Evolutionary conservation across 1,139 yeast species (phyloP).

Genomic region (Candida sanyaensis): DNA sequence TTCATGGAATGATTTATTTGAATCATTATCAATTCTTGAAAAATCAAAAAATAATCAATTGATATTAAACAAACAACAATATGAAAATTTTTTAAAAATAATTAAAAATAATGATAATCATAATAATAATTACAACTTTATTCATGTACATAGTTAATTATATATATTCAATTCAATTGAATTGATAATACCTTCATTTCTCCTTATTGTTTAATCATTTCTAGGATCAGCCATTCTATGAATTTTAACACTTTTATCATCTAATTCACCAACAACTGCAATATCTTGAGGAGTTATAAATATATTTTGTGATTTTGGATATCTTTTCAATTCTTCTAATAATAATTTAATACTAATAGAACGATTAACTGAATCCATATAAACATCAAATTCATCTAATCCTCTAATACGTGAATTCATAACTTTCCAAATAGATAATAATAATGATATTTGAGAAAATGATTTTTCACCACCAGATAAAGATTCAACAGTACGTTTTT

Average conservation of each 20-base stretch:
- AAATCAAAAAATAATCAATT: not conserved
- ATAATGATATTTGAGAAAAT: slow-evolving; percentile 84
- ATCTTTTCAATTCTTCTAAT: slow-evolving; percentile 62
- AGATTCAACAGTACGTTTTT: slow-evolving; percentile 72
- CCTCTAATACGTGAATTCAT: slow-evolving; percentile 89
- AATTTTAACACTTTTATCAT: slow-evolving; percentile 62
- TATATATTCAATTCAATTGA: no score
- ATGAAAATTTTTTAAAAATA: not conserved
- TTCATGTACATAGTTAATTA: slow-evolving; percentile 6
- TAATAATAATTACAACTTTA: not conserved
- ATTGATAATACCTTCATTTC: no score
- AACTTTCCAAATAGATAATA: slow-evolving; percentile 89
- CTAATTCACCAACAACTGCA: slow-evolving; percentile 70
- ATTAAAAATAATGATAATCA: not conserved
- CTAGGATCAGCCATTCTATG: slow-evolving; percentile 69
- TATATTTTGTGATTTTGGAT: slow-evolving; percentile 77
- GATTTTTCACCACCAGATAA: slow-evolving; percentile 98
- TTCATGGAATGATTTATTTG: not conserved
- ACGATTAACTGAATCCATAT: slow-evolving; percentile 94
- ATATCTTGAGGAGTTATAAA: slow-evolving; percentile 96
- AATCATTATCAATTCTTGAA: not conserved
- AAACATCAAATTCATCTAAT: slow-evolving; percentile 95
- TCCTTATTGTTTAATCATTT: no score
- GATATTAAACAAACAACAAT: slow-evolving; percentile 3
- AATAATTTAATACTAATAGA: slow-evolving; percentile 76